Evolutionary conservation across 805 yeast genomes (phyloP).

Genomic region (Candida pseudofarinosa): DNA sequence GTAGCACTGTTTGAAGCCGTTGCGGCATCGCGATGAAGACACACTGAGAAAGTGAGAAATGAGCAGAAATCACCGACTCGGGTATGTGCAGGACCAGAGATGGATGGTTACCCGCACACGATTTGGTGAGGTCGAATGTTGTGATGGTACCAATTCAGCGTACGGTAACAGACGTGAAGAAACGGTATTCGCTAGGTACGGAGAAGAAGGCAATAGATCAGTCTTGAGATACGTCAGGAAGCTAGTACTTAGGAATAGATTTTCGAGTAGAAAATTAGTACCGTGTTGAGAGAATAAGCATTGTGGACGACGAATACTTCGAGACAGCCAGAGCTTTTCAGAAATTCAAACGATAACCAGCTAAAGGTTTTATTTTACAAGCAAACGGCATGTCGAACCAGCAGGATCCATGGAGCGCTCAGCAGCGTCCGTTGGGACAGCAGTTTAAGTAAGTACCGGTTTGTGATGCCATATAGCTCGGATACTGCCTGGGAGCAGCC

Average conservation of each 20-base stretch:
- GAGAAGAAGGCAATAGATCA: neutral
- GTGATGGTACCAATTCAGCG: slow-evolving; percentile 5
- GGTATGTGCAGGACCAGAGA: slow-evolving; percentile 4
- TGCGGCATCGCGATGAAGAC: no score
- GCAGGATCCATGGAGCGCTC: slow-evolving; percentile 41
- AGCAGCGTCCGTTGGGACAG: slow-evolving; percentile 40
- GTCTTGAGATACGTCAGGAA: neutral
- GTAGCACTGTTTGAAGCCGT: no score
- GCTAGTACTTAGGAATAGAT: neutral
- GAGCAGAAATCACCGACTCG: no score
- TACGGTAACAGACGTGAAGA: neutral
- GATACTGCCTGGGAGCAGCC: neutral
- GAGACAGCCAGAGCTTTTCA: neutral
- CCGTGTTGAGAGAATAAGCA: neutral
- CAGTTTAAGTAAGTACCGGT: slow-evolving; percentile 37
- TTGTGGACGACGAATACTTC: neutral
- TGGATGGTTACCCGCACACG: slow-evolving; percentile 2
- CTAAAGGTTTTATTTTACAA: neutral
- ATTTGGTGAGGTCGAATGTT: slow-evolving; percentile 6
- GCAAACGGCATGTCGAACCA: slow-evolving; percentile 30
- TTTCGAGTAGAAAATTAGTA: neutral
- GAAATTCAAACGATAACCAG: neutral
- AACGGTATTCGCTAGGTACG: neutral
- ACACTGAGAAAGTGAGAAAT: no score
- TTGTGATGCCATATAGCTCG: no score